A percentile compares a stretch with the other conserved stretches of the same genome.
These are phyloP conservation scores for Sechiopsis laciniata DNA, from an alignment of 306 rosid genomes.

Conservation along the genomic window DNA sequence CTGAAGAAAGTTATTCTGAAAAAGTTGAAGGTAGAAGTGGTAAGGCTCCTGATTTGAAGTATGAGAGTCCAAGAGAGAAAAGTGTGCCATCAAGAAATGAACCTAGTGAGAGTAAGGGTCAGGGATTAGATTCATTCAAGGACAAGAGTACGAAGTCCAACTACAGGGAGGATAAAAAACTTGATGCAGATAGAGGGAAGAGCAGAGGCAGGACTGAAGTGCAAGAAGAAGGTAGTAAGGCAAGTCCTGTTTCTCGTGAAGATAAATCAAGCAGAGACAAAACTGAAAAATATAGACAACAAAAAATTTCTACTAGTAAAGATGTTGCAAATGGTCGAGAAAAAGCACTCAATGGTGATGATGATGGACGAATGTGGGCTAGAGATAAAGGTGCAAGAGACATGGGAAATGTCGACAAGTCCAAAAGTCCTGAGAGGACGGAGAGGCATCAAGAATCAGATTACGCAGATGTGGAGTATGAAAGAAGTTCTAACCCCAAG, in stretches of 20 bases:
- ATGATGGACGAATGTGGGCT: conserved; percentile 42
- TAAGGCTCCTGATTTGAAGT: conserved; percentile 52
- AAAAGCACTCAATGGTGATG: conserved; percentile 49
- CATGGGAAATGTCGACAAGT: conserved; percentile 45
- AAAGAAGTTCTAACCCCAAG: conserved; percentile 51
- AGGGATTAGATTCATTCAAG: conserved; percentile 42
- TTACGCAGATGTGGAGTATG: conserved; percentile 52
- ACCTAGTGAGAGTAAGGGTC: conserved; percentile 49
- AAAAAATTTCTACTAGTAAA: conserved; percentile 40
- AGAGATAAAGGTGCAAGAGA: conserved; percentile 67
- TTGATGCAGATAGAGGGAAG: conserved; percentile 64
- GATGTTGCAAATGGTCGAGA: conserved; percentile 64
- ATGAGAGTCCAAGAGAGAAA: conserved; percentile 59
- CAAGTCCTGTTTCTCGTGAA: conserved; percentile 41
- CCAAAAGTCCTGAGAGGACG: conserved; percentile 77
- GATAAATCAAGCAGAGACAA: conserved; percentile 53
- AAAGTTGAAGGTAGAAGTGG: conserved; percentile 45
- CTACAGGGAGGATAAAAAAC: conserved; percentile 60
- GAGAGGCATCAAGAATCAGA: conserved; percentile 69
- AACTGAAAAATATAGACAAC: conserved; percentile 62
- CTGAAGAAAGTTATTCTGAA: conserved; percentile 46
- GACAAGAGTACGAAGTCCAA: conserved; percentile 50
- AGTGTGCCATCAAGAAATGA: conserved; percentile 58
- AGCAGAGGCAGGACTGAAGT: conserved; percentile 55
- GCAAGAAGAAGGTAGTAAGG: conserved; percentile 47